Percentiles rank a stretch among this genome's conserved stretches.
Evolutionary conservation across 306 rosid genomes (phyloP).

Genomic region (Sicyos edulis): DNA sequence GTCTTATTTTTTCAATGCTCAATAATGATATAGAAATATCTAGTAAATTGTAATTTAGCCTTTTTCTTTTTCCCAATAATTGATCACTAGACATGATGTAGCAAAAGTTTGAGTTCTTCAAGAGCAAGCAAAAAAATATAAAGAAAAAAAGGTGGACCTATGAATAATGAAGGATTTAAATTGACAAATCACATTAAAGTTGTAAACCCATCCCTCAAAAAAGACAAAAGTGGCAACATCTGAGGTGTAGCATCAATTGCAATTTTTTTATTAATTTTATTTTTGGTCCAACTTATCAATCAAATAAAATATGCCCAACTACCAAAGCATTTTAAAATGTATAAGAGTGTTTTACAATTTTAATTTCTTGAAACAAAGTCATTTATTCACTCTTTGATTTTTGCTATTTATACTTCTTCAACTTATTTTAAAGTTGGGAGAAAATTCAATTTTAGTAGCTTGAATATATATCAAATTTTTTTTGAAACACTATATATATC

Average conservation of each 20-base stretch:
- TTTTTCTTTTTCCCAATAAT: background rate
- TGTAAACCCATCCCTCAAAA: no score
- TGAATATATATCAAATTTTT: no score
- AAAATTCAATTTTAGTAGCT: no score
- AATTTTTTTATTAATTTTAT: background rate
- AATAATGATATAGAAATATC: background rate
- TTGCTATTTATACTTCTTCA: no score
- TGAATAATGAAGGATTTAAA: background rate
- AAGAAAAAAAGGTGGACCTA: background rate
- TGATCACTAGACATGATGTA: background rate
- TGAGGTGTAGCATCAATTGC: background rate
- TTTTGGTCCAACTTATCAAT: slow-evolving; percentile 13
- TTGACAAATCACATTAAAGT: no score
- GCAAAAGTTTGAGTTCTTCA: background rate
- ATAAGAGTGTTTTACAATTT: no score
- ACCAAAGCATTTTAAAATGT: background rate
- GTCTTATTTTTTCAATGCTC: background rate
- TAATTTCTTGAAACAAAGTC: no score
- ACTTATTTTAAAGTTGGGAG: no score
- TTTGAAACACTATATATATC: no score
- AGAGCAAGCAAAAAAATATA: background rate
- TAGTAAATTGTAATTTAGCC: background rate
- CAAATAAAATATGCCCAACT: background rate
- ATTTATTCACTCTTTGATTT: background rate
- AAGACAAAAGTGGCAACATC: no score